Percentiles rank a stretch among this genome's conserved stretches.
Conservation (phyloP, 2,329 filamentous ascomycete genomes). For the Graphilbum ipis-grandicollis region DNA sequence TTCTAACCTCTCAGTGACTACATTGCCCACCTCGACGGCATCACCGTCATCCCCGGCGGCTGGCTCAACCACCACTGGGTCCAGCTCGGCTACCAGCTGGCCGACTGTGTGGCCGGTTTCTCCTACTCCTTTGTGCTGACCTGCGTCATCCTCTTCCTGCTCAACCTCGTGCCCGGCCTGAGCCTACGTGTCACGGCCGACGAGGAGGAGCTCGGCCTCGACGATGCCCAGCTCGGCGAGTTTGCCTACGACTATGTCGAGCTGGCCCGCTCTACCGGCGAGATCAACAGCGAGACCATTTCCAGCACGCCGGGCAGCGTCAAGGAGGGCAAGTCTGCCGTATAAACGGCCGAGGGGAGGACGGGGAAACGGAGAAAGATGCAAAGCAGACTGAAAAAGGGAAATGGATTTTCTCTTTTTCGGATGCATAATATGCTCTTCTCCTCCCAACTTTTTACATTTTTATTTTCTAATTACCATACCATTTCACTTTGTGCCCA, state of each 20-base stretch:
- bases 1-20: conserved; percentile 30
- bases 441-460: not conserved
- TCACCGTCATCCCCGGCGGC: conserved; percentile 38
- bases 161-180: conserved; percentile 55
- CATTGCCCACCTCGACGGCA: conserved; percentile 58
- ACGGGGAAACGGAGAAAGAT: not conserved
- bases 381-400: not conserved
- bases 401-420: too few species aligned
- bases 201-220: conserved; percentile 52
- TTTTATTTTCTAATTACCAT: not conserved
- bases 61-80: conserved; percentile 57
- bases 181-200: conserved; percentile 49
- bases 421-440: too few species aligned
- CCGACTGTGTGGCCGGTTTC: conserved; percentile 46
- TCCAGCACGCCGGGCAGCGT: conserved; percentile 10
- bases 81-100: conserved; percentile 55
- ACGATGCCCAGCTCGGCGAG: conserved; percentile 64
- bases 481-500: not conserved
- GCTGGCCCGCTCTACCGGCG: conserved; percentile 43
- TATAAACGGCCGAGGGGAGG: too few species aligned
- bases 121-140: conserved; percentile 51
- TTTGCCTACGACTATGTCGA: conserved; percentile 77
- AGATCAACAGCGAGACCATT: conserved; percentile 9
- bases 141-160: conserved; percentile 49
- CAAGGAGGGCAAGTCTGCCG: conserved; percentile 6